Base-by-base conservation (phyloP, 202 grass and related monocot genomes). In the Panicum virgatum region DNA sequence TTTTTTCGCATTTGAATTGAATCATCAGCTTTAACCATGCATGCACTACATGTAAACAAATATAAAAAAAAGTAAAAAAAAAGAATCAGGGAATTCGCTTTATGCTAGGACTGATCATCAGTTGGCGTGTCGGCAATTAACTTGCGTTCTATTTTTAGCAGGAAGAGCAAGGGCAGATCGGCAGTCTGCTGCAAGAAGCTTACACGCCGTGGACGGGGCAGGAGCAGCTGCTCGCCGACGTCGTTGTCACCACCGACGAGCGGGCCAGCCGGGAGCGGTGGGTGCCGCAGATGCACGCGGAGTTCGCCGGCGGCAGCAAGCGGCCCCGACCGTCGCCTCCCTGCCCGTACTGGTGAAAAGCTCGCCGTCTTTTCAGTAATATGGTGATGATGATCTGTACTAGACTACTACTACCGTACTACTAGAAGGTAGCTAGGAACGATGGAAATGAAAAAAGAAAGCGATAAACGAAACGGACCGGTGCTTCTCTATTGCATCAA, bases 211-310 rank as follows among this genome's bases (percentile, higher is more conserved):
- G 88, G 88, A 51, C 26, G 20, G 57, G 48, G 43, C 83, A 22
- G 30, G 85, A 59, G 20, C 88, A 86, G 71, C 39, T 75, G 34
- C 80, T 68, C 3, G 59, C 67, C 4, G 80, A 69, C 51, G 72
- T 75, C 67, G 72, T 52, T 18, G n/a, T 80, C 61, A 72, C 69
- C 26, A 44, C 52, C 11, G 83, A 82, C 29, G 79, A 80, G 75
- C 56, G 52, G 70, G 46, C 67, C 79, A 75, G 70, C 44, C 47
- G 77, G 22, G 93, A 86, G 85, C 69, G 14, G 73, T 88, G 75
- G 76, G 90, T 96, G 88, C 93, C 90, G 34, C 93, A 92, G 88
- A 76, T 89, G 79, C 65, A 86, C 23, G 76, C 44, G 50, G 90
- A 82, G 71, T 77, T 76, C 75, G 66, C 74, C 45, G 61, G 45